Percentiles rank a stretch among this genome's conserved stretches.
Conservation (phyloP, 768 basidiomycete genomes). For the Kwoniella sp. region DNA sequence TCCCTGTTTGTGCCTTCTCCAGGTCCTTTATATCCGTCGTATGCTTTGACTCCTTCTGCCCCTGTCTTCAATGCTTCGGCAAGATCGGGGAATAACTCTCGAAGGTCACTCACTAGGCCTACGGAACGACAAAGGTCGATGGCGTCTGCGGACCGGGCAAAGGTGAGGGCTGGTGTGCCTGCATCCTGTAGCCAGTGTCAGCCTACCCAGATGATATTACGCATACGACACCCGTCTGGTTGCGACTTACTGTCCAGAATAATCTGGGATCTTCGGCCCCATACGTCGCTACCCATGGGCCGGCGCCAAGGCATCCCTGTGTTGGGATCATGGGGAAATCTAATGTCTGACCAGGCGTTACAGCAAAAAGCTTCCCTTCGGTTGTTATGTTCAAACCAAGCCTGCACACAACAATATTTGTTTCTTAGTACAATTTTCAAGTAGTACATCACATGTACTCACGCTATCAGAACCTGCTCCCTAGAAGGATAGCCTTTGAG, state of each 20-base stretch:
- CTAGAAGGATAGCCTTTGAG: conserved; percentile 17
- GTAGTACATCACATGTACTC: too few relatives aligned
- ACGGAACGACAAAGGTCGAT: conserved; percentile 13
- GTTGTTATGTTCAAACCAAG: conserved; percentile 23
- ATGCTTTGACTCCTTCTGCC: conserved; percentile 11
- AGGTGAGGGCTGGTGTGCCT: conserved; percentile 14
- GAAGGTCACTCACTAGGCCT: conserved; percentile 8
- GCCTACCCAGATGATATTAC: background rate
- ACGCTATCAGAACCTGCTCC: conserved; percentile 25
- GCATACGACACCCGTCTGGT: background rate
- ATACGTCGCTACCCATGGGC: conserved; percentile 15
- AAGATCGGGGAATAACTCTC: conserved; percentile 6
- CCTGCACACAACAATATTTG: too few relatives aligned
- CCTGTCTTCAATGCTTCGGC: conserved; percentile 5
- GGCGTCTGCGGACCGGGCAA: conserved; percentile 8
- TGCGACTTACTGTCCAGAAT: conserved; percentile 25
- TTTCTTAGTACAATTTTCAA: too few relatives aligned
- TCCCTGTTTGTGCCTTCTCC: conserved; percentile 8
- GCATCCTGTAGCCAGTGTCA: conserved; percentile 9
- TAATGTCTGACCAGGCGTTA: conserved; percentile 17
- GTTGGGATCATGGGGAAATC: conserved; percentile 26
- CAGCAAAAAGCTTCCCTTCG: conserved; percentile 15
- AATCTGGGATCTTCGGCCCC: conserved; percentile 26
- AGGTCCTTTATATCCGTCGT: conserved; percentile 8
- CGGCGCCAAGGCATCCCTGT: conserved; percentile 10